Evolutionary conservation across 2,329 filamentous ascomycete genomes (phyloP), one percentile per base, ranked within the genome.

Genomic region (Raffaelea ambrosiae): DNA sequence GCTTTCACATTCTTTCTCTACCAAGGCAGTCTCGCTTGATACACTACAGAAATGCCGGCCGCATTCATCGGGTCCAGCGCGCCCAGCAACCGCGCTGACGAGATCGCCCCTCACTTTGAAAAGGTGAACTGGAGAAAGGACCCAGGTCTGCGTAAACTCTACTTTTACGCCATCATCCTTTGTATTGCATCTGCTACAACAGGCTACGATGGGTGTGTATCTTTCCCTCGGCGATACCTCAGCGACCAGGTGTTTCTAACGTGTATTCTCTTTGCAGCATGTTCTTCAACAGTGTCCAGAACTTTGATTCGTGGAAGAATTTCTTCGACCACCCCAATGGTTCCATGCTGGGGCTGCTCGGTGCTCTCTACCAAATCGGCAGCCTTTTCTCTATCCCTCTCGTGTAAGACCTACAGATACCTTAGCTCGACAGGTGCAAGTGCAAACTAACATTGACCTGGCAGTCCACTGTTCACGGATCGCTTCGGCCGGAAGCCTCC

Each of bases 311-410:
- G 22, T 75, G 70, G 71, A 63, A 70, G 56, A 57, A 58, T 20
- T 72, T 69, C 58, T 79, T 79, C 54, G 62, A 65, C 26, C 44
- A 73, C 48, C 76, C 67, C 1, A 38, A 68, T 58, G 59, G 71
- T 53, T 58, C 63, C 50, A 54, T 61, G 59, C 61, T 71, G 8
- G 79, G 79, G 45, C 68, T 82, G 29, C 66, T 82, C 3, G 72
- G 71, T 10, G 75, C 77, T 8, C 71, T 77, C 52, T 82, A 81
- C 61, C 76, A 76, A 54, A 71, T 82, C 38, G 78, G 78, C 41
- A 76, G 74, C 48, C 69, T 82, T 51, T 62, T 67, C 40, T 74
- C 74, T 21, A 74, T 82, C 38, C 76, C 76, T 2, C 63, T 81
- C 29, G 76, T 81, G 65, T 68, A 60, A 61, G 66, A 55, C 10